Evolutionary conservation across 345 rosid species (phyloP).

Genomic region (Reutealis trisperma): DNA sequence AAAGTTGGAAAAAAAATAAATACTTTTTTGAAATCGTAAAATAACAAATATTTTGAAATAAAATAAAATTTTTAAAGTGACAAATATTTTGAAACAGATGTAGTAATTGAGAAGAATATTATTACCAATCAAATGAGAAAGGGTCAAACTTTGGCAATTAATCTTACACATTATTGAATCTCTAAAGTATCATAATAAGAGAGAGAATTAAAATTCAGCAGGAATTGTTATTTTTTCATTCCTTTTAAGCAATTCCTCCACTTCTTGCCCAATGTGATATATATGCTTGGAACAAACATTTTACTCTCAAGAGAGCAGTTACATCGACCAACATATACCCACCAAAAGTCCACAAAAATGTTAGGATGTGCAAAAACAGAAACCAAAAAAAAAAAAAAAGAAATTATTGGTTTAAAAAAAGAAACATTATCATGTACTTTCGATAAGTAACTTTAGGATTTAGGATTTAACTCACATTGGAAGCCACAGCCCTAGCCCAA

Average conservation of each 20-base stretch:
- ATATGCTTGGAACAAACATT: too few species aligned
- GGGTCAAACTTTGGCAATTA: background rate
- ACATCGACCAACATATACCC: background rate
- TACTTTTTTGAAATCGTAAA: too few species aligned
- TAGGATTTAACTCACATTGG: slow-evolving; percentile 41
- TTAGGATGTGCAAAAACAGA: background rate
- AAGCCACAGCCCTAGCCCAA: slow-evolving; percentile 79
- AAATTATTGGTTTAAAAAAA: background rate
- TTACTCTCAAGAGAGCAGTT: background rate
- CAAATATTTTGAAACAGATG: too few species aligned
- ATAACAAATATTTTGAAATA: too few species aligned
- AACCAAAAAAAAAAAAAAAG: background rate
- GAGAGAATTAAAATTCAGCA: background rate
- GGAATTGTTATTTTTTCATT: background rate
- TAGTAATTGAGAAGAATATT: background rate
- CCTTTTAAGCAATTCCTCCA: background rate
- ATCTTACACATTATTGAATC: background rate
- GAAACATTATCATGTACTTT: background rate
- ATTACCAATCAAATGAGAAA: background rate
- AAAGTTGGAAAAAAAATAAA: too few species aligned
- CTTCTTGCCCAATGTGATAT: background rate
- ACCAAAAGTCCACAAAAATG: background rate
- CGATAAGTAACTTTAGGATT: background rate
- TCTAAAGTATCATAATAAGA: background rate
- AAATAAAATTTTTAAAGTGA: too few species aligned